A percentile compares a stretch with the other conserved stretches of the same genome.
phyloP scores from a whole-genome alignment of 2,329 filamentous ascomycete species.

The Diplodia corticola region DNA sequence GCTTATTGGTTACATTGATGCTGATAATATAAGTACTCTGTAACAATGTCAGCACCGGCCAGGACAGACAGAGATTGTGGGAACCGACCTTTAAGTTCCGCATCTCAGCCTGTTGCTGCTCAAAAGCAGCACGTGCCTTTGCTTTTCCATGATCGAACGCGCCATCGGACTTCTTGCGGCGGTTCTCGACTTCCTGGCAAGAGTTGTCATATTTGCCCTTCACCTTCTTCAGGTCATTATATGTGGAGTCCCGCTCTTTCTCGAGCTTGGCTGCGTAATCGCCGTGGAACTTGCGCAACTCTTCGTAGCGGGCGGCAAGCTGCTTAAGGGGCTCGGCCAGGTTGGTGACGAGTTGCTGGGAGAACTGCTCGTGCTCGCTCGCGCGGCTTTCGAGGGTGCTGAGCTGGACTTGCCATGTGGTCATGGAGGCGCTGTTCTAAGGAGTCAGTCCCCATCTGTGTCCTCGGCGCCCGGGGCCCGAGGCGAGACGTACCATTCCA shows the following conservation, averaged over 20 bases:
- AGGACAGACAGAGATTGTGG: not conserved
- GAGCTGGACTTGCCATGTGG: slow-evolving; percentile 94
- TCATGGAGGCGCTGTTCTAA: slow-evolving; percentile 75
- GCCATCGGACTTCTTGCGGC: slow-evolving; percentile 90
- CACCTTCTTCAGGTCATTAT: slow-evolving; percentile 81
- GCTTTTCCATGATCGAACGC: slow-evolving; percentile 83
- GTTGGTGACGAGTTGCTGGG: slow-evolving; percentile 72
- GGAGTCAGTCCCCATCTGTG: slow-evolving; percentile 27
- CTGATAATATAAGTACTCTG: slow-evolving; percentile 92
- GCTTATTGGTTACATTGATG: slow-evolving; percentile 96
- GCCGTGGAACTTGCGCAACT: slow-evolving; percentile 84
- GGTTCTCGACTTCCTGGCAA: slow-evolving; percentile 92
- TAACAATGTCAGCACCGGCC: slow-evolving; percentile 28
- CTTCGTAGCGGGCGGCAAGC: slow-evolving; percentile 75
- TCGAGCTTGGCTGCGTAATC: slow-evolving; percentile 89
- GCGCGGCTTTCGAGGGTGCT: slow-evolving; percentile 86
- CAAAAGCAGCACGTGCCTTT: slow-evolving; percentile 88
- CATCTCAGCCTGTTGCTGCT: slow-evolving; percentile 92
- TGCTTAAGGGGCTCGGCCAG: slow-evolving; percentile 85
- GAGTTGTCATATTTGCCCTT: slow-evolving; percentile 91
- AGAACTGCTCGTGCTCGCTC: slow-evolving; percentile 83
- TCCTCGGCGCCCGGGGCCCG: slow-evolving; percentile 17
- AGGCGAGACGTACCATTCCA: slow-evolving; percentile 67
- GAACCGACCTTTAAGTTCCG: slow-evolving; percentile 73
- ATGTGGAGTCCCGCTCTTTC: slow-evolving; percentile 81